Conservation (phyloP, 2,329 filamentous ascomycete genomes). For the Trichoderma endophyticum region DNA sequence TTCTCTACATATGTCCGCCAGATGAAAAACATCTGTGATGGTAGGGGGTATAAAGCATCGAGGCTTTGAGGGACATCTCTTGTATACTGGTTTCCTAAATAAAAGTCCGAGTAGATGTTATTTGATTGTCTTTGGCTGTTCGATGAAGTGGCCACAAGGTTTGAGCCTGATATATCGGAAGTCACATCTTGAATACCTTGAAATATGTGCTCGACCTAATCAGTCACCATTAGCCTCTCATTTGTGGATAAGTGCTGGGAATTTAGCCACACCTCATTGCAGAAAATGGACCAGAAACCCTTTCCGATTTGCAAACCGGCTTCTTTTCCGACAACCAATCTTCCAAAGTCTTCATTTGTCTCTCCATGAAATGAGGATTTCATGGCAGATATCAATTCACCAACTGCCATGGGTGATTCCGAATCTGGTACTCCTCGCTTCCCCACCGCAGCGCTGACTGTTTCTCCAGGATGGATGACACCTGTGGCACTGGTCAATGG, state of each 20-base stretch:
- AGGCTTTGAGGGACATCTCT: not conserved
- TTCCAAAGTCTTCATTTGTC: slow-evolving; percentile 10
- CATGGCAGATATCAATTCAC: not conserved
- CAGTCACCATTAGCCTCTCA: not conserved
- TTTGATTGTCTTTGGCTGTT: not conserved
- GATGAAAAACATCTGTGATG: not conserved
- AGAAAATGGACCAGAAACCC: slow-evolving; percentile 34
- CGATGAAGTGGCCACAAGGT: not conserved
- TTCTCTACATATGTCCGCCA: not conserved
- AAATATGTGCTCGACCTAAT: not conserved
- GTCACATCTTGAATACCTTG: not conserved
- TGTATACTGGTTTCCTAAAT: not conserved
- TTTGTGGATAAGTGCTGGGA: not conserved
- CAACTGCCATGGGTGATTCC: not conserved
- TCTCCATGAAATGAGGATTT: not conserved
- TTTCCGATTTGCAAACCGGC: slow-evolving; percentile 28
- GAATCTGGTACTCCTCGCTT: not conserved
- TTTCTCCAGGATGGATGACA: not conserved
- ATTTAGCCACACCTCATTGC: slow-evolving; percentile 26
- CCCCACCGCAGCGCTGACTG: not conserved
- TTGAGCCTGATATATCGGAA: not conserved
- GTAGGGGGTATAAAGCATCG: not conserved
- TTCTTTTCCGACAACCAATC: not conserved
- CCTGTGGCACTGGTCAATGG: not conserved
- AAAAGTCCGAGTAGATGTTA: not conserved